These are phyloP conservation scores for Eutrema yunnanense DNA, from an alignment of 345 rosid genomes.

Conservation along the genomic window DNA sequence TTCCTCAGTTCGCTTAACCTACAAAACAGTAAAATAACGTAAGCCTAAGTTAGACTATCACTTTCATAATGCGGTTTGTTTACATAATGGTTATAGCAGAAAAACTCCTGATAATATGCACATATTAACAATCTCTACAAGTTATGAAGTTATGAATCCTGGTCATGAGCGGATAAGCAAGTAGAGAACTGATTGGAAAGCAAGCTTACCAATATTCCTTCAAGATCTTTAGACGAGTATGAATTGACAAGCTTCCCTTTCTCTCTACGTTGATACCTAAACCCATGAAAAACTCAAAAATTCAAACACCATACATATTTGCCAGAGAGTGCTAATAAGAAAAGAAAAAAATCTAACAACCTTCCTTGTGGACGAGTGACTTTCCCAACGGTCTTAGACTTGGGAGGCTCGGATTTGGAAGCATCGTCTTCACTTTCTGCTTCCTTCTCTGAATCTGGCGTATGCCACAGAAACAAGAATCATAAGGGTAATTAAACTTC, in stretches of 20 bases:
- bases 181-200: background rate
- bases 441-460: conserved; percentile 37
- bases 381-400: conserved; percentile 41
- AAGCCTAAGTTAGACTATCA: background rate
- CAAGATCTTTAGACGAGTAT: conserved; percentile 82
- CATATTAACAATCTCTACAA: background rate
- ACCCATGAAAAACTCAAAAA: background rate
- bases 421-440: conserved; percentile 31
- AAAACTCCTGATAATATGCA: background rate
- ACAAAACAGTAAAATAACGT: background rate
- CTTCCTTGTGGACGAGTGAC: conserved; percentile 90
- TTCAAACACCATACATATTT: background rate
- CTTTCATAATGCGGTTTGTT: background rate
- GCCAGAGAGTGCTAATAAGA: background rate
- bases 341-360: conserved; percentile 33
- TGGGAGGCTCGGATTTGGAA: conserved; percentile 29
- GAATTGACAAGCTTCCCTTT: conserved; percentile 77
- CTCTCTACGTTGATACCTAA: conserved; percentile 80
- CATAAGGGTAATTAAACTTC: background rate
- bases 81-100: background rate
- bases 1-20: conserved; percentile 71
- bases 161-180: background rate
- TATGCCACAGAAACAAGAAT: background rate
- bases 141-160: background rate
- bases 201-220: conserved; percentile 79